phyloP scores from a whole-genome alignment of 2,329 filamentous ascomycete species.

The Monilinia polystroma region DNA sequence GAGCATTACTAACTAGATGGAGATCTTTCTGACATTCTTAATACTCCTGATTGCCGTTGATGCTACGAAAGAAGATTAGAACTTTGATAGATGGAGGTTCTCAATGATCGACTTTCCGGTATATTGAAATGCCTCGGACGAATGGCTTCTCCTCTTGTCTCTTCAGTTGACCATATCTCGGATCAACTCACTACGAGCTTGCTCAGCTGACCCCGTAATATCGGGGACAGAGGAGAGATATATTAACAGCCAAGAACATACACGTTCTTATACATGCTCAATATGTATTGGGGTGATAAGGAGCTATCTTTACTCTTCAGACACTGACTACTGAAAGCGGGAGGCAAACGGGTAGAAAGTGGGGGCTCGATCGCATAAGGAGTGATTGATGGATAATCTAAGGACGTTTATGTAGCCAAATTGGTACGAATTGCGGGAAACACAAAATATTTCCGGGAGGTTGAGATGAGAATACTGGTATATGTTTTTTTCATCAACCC shows the following conservation, averaged over 20 bases:
- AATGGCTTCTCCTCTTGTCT: constrained; percentile 8
- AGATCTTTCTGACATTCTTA: constrained; percentile 38
- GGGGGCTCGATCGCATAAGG: not conserved
- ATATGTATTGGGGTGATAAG: not conserved
- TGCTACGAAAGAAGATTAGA: constrained; percentile 34
- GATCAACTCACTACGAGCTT: not conserved
- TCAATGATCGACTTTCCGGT: not conserved
- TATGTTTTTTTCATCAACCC: not conserved
- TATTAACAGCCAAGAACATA: constrained; percentile 10
- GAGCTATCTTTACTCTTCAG: not conserved
- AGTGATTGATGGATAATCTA: constrained; percentile 15
- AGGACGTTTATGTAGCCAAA: constrained; percentile 1
- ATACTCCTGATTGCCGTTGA: constrained; percentile 37
- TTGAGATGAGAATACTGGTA: not conserved
- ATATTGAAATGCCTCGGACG: constrained; percentile 1
- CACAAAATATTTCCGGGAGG: not conserved
- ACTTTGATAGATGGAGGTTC: constrained; percentile 4
- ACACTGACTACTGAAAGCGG: not conserved
- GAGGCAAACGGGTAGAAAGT: not conserved
- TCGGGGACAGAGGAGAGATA: not conserved
- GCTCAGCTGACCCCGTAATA: not conserved
- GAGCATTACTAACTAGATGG: constrained; percentile 15
- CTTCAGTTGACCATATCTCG: constrained; percentile 4
- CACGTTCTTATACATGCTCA: not conserved
- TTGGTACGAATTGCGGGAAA: not conserved